phyloP scores from a whole-genome alignment of 2,329 filamentous ascomycete species.

The Furcasterigmium sp. region DNA sequence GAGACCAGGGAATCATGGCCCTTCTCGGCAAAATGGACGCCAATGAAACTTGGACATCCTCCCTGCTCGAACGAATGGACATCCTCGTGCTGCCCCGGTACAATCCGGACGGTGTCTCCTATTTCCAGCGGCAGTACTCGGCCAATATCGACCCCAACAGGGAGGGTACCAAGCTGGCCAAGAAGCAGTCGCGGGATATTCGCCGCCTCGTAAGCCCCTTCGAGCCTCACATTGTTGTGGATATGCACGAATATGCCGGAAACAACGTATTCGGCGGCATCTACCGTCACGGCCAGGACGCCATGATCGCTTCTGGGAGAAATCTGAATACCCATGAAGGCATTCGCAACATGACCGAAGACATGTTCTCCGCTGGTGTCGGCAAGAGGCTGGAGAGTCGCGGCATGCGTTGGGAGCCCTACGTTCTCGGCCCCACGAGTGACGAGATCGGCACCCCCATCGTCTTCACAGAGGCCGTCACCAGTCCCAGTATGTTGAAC shows the following conservation, averaged over 20 bases:
- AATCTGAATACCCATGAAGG: conserved; percentile 23
- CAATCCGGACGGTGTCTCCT: conserved; percentile 24
- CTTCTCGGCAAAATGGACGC: conserved; percentile 22
- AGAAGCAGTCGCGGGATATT: conserved; percentile 22
- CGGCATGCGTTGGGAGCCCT: conserved; percentile 6
- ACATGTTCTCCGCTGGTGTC: conserved; percentile 5
- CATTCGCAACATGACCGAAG: conserved; percentile 12
- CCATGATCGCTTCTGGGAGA: conserved; percentile 24
- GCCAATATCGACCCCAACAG: conserved; percentile 24
- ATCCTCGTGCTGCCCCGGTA: conserved; percentile 23
- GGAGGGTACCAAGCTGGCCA: conserved; percentile 24
- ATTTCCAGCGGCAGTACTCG: conserved; percentile 23
- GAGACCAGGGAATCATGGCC: conserved; percentile 22
- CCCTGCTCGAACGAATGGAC: conserved; percentile 19
- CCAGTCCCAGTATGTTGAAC: too few relatives aligned
- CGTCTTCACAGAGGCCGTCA: conserved; percentile 15
- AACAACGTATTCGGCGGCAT: conserved; percentile 5
- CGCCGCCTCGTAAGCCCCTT: conserved; percentile 17
- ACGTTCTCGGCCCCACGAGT: neutral
- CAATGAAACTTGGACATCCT: conserved; percentile 19
- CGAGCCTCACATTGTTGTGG: conserved; percentile 19
- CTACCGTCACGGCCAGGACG: conserved; percentile 17
- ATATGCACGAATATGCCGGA: conserved; percentile 24
- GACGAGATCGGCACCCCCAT: conserved; percentile 8
- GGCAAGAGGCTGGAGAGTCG: conserved; percentile 2